Evolutionary conservation across 2,329 filamentous ascomycete species (phyloP).

Genomic region (Hymenoscyphus linearis): DNA sequence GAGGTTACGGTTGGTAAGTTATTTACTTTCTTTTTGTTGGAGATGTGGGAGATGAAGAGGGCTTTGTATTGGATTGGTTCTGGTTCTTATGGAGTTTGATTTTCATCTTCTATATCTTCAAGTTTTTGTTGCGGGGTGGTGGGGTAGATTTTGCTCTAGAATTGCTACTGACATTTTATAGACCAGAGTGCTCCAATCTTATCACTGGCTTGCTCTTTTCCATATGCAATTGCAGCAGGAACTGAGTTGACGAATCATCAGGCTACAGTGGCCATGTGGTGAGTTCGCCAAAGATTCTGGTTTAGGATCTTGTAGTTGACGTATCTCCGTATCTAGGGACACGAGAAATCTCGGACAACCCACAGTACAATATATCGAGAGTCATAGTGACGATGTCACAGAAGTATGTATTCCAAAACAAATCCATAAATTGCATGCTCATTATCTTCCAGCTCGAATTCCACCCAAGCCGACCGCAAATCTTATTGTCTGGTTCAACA

Average conservation of each 20-base stretch:
- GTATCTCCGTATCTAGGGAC: slow-evolving; percentile 43
- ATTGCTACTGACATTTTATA: slow-evolving; percentile 18
- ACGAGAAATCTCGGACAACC: slow-evolving; percentile 44
- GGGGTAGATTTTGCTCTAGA: neutral
- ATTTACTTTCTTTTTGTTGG: neutral
- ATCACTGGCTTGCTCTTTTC: slow-evolving; percentile 56
- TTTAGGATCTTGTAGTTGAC: neutral
- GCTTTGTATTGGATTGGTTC: neutral
- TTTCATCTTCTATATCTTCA: neutral
- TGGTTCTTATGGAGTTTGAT: neutral
- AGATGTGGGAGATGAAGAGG: neutral
- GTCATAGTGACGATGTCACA: slow-evolving; percentile 64
- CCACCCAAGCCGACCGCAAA: slow-evolving; percentile 53
- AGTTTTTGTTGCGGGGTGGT: neutral
- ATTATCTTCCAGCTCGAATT: slow-evolving; percentile 46
- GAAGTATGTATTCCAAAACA: slow-evolving; percentile 37
- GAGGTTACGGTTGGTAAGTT: slow-evolving; percentile 33
- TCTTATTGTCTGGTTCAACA: slow-evolving; percentile 71
- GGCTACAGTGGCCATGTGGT: slow-evolving; percentile 59
- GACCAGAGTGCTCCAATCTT: slow-evolving; percentile 50
- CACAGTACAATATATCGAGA: slow-evolving; percentile 53
- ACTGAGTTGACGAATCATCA: slow-evolving; percentile 65
- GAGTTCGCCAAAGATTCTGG: slow-evolving; percentile 18
- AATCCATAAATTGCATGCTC: slow-evolving; percentile 13
- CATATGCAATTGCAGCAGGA: slow-evolving; percentile 62